These are phyloP conservation scores for Teunomyces pallodes DNA, from an alignment of 805 yeast genomes.

Conservation along the genomic window DNA sequence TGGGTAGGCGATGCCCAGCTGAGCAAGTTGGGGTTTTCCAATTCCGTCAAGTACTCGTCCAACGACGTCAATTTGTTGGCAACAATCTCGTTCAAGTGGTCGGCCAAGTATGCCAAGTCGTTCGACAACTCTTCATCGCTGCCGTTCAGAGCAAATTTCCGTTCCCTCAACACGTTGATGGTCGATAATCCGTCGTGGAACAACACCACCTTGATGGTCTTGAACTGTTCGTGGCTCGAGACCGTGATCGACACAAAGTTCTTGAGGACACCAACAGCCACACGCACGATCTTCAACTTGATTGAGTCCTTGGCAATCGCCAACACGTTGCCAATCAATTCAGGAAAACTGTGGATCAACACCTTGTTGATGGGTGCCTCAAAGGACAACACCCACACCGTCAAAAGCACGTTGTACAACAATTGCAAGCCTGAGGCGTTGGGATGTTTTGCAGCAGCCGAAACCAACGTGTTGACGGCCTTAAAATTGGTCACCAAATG, in stretches of 20 bases:
- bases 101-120: constrained; percentile 62
- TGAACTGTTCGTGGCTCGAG: constrained; percentile 34
- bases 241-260: constrained; percentile 49
- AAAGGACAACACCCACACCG: constrained; percentile 85
- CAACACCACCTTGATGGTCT: constrained; percentile 62
- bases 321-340: constrained; percentile 50
- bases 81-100: constrained; percentile 67
- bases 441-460: constrained; percentile 30
- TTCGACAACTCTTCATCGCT: constrained; percentile 80
- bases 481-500: constrained; percentile 34
- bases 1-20: constrained; percentile 89
- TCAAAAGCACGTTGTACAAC: constrained; percentile 74
- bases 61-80: constrained; percentile 75
- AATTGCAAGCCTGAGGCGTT: constrained; percentile 64
- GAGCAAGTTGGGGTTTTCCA: constrained; percentile 70
- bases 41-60: constrained; percentile 86
- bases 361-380: constrained; percentile 49
- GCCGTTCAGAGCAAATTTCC: constrained; percentile 75
- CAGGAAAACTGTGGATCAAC: constrained; percentile 52
- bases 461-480: constrained; percentile 29
- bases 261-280: constrained; percentile 71
- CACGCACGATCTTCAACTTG: constrained; percentile 86
- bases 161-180: constrained; percentile 65
- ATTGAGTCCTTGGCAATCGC: constrained; percentile 73
- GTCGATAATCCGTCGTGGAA: constrained; percentile 73